Conservation (phyloP, 176 grass and related monocot species). For the Sorghum bicolor region DNA sequence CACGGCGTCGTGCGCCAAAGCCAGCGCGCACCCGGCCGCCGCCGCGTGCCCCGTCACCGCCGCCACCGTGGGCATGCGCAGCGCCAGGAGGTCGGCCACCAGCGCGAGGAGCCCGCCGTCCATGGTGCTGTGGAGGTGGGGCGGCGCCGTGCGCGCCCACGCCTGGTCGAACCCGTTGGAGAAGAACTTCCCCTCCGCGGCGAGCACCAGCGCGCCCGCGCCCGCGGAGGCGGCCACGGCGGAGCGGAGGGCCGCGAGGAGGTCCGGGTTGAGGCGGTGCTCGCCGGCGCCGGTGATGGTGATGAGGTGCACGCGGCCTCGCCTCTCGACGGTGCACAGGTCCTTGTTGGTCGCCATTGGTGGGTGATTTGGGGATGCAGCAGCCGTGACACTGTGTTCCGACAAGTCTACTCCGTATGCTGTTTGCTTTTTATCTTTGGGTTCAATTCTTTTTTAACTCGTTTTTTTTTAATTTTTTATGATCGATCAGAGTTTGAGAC, state of each 20-base stretch:
- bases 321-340: conserved; percentile 52
- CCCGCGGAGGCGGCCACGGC: conserved; percentile 13
- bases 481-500: neutral
- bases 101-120: conserved; percentile 11
- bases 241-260: conserved; percentile 34
- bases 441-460: no score
- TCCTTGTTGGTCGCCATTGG: neutral
- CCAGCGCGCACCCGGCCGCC: conserved; percentile 47
- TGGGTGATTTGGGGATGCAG: neutral
- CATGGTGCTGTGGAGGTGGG: conserved; percentile 17
- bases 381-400: neutral
- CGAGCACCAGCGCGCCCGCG: conserved; percentile 37
- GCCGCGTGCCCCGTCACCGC: conserved; percentile 54
- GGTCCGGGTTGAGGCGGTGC: conserved; percentile 45
- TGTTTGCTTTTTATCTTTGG: neutral
- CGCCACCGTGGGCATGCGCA: conserved; percentile 59
- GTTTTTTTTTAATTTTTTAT: no score
- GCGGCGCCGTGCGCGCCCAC: conserved; percentile 35
- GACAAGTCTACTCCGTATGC: neutral
- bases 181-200: conserved; percentile 57
- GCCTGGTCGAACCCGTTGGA: conserved; percentile 61
- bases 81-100: conserved; percentile 51
- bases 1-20: conserved; percentile 53
- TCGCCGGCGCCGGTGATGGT: conserved; percentile 50
- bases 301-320: conserved; percentile 42